phyloP scores from a whole-genome alignment of 208 protist genomes.

The Trypanosoma platydactyli region DNA sequence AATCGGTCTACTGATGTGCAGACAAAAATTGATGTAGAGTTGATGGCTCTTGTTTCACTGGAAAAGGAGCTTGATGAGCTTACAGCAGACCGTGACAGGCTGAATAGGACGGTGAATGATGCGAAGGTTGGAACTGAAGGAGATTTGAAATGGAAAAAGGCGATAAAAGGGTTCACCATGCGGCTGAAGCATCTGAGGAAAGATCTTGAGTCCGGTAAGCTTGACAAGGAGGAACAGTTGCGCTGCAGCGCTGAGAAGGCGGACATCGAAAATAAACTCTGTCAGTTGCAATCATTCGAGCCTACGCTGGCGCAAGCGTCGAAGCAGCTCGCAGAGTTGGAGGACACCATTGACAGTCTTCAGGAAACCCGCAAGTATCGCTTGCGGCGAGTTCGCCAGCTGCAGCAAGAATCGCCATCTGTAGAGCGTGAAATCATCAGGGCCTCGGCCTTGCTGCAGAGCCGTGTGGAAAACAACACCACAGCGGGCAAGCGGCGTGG shows the following conservation, averaged over 20 bases:
- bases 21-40: slow-evolving; percentile 48
- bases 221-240: slow-evolving; percentile 1
- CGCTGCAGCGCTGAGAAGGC: slow-evolving; percentile 30
- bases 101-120: slow-evolving; percentile 39
- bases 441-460: slow-evolving; percentile 11
- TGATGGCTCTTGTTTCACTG: slow-evolving; percentile 42
- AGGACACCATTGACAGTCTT: slow-evolving; percentile 70
- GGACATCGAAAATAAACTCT: slow-evolving; percentile 38
- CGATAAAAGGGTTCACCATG: slow-evolving; percentile 42
- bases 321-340: slow-evolving; percentile 65
- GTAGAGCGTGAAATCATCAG: slow-evolving; percentile 6
- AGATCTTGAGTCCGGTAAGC: slow-evolving; percentile 24
- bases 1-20: neutral
- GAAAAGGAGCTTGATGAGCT: slow-evolving; percentile 68
- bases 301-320: slow-evolving; percentile 46
- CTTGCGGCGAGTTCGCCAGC: slow-evolving; percentile 51
- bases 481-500: neutral
- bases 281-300: slow-evolving; percentile 47
- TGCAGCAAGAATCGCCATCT: slow-evolving; percentile 39
- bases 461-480: neutral
- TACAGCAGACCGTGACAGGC: slow-evolving; percentile 34
- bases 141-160: slow-evolving; percentile 35
- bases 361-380: slow-evolving; percentile 63
- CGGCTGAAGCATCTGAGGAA: slow-evolving; percentile 38
- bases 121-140: slow-evolving; percentile 16